phyloP scores from a whole-genome alignment of 2,329 filamentous ascomycete species.

The Pseudocercospora pini-densiflorae region DNA sequence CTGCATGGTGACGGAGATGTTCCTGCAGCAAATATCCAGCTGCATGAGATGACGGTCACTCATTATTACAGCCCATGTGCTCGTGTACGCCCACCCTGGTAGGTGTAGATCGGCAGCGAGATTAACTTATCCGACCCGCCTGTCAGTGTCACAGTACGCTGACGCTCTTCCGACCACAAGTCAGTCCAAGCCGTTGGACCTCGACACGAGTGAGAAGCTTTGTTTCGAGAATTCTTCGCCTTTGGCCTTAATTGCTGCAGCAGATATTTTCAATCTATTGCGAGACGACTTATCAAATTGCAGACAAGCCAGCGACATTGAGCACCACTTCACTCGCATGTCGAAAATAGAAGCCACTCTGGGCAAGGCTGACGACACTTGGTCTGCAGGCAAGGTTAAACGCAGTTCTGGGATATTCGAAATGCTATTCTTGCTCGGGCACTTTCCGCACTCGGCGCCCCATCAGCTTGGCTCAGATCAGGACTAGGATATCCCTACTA shows the following conservation, averaged over 20 bases:
- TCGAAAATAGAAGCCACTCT: conserved; percentile 10
- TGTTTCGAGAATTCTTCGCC: neutral
- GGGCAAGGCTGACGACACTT: conserved; percentile 8
- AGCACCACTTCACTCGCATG: neutral
- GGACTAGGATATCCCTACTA: conserved; percentile 12
- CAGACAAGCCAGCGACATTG: neutral
- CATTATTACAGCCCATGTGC: conserved; percentile 1
- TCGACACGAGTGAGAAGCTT: neutral
- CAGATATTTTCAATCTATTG: neutral
- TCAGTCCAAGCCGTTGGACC: neutral
- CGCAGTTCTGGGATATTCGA: conserved; percentile 15
- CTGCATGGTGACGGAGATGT: conserved; percentile 5
- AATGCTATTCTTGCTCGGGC: conserved; percentile 22
- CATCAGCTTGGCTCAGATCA: neutral
- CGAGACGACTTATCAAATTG: neutral
- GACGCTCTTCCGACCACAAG: neutral
- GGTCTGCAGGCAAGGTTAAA: conserved; percentile 13
- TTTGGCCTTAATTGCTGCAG: neutral
- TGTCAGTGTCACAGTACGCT: conserved; percentile 2
- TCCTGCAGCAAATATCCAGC: neutral
- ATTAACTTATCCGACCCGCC: conserved; percentile 1
- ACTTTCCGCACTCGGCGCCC: conserved; percentile 4
- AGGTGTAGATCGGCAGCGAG: conserved; percentile 4
- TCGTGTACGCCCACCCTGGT: neutral
- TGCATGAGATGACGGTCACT: neutral